Evolutionary conservation across 768 basidiomycete genomes (phyloP), one percentile per base, ranked within the genome.

Genomic region (Kwoniella sp.): DNA sequence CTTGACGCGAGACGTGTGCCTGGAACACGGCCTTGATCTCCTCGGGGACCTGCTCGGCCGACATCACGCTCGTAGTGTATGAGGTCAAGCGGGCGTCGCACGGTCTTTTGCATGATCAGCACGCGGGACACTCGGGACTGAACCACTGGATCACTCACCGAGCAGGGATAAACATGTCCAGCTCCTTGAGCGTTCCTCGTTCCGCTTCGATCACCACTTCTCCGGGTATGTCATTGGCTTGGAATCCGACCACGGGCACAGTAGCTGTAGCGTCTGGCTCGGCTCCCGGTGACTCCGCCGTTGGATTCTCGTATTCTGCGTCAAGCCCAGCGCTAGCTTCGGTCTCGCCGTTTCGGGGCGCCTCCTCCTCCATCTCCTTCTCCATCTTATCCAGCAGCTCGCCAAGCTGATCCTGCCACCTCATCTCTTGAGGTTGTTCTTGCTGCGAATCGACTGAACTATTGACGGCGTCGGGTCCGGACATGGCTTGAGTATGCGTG

Each of bases 371-470:
- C 20, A 47, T 41, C 23, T 45, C 33, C 25, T 54, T 54, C 44
- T 54, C 52, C 31, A 46, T 17, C 20, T 54, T 25, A 23, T 47
- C 45, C 39, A 54, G 27, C 37, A 45, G 20, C 12, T 31, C 45
- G 19, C 44, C 52, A 6, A 45, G 29, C 3, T 28, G 52, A 42
- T 47, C 52, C 17, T 54, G 52, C 52, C 52, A 54, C 19, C 42
- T 54, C 14, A n/a, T n/a, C n/a, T 44, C 32, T 26, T 46, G n/a
- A 3, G 41, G 22, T 17, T 43, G 20, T 7, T 3, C 19, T 12
- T 5, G 8, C 15, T 38, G 12, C 19, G 9, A 17, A 17, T 22
- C 37, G 19, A 5, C 5, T 23, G 9, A 20, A 5, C n/a, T 42
- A 11, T 25, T 12, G n/a, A n/a, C 26, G 3, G 23, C 32, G 23